Conservation (phyloP, 1,284 basidiomycete species). For the Cryptococcus jaspeensis region DNA sequence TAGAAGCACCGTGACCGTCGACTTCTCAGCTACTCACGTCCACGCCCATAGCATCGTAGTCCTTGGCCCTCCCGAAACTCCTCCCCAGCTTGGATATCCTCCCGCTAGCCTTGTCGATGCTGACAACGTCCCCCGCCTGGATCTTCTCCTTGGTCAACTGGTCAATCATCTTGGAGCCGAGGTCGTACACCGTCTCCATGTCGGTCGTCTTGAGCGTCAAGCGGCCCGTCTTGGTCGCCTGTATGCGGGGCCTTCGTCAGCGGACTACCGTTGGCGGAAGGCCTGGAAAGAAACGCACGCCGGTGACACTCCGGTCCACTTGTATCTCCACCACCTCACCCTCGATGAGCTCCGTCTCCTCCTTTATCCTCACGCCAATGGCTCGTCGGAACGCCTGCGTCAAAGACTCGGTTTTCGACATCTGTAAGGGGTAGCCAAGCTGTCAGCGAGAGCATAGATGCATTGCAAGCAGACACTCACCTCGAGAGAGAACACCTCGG, state of each 20-base stretch:
- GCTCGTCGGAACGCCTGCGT: slow-evolving; percentile 94
- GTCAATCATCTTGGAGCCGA: slow-evolving; percentile 99
- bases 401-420: slow-evolving; percentile 97
- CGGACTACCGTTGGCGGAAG: too few species aligned
- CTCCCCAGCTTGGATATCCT: slow-evolving; percentile 94
- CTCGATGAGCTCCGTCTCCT: slow-evolving; percentile 96
- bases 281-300: slow-evolving; percentile 64
- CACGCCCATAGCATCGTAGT: slow-evolving; percentile 98
- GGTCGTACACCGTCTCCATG: slow-evolving; percentile 99
- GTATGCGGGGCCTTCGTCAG: slow-evolving; percentile 5
- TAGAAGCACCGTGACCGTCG: neutral
- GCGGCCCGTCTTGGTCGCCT: slow-evolving; percentile 98
- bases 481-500: slow-evolving; percentile 94
- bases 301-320: slow-evolving; percentile 94
- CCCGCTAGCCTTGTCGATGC: slow-evolving; percentile 97
- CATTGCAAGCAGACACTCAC: slow-evolving; percentile 24
- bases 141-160: slow-evolving; percentile 95
- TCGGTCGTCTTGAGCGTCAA: slow-evolving; percentile 98
- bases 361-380: slow-evolving; percentile 95
- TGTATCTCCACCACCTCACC: slow-evolving; percentile 99
- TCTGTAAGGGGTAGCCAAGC: slow-evolving; percentile 49
- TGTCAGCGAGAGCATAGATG: neutral
- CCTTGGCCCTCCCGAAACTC: slow-evolving; percentile 91
- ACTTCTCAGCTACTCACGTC: slow-evolving; percentile 82
- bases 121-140: slow-evolving; percentile 90